Evolutionary conservation across 2,329 filamentous ascomycete genomes (phyloP).

Genomic region (Sordariomycetes sp.): DNA sequence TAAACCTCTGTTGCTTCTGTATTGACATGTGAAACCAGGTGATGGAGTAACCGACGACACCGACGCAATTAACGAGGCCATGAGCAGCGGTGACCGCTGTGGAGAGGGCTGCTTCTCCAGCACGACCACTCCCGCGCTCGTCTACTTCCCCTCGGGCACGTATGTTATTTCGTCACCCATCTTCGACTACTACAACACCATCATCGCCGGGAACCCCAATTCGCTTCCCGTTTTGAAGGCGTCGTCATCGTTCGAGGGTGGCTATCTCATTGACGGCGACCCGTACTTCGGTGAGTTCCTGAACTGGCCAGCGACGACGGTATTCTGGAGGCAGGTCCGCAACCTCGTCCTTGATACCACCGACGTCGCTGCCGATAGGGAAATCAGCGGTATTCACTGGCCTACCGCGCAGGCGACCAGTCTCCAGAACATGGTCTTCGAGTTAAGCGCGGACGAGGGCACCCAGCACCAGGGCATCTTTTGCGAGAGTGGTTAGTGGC

Average conservation of each 20-base stretch:
- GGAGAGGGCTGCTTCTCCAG: conserved; percentile 70
- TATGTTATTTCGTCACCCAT: conserved; percentile 76
- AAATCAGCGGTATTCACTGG: conserved; percentile 63
- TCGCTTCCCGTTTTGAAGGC: conserved; percentile 39
- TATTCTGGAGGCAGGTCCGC: conserved; percentile 62
- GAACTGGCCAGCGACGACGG: too few relatives aligned
- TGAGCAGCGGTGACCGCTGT: conserved; percentile 67
- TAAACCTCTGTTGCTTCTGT: too few relatives aligned
- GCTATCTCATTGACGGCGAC: too few relatives aligned
- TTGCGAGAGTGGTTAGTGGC: too few relatives aligned
- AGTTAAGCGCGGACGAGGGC: too few relatives aligned
- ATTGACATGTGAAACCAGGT: conserved; percentile 23
- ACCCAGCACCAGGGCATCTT: too few relatives aligned
- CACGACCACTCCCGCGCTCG: conserved; percentile 70
- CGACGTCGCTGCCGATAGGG: conserved; percentile 41
- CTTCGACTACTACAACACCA: conserved; percentile 82
- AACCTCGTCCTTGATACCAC: conserved; percentile 72
- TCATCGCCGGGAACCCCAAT: conserved; percentile 68
- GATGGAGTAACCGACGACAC: conserved; percentile 68
- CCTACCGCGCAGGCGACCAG: too few relatives aligned
- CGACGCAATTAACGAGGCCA: conserved; percentile 71
- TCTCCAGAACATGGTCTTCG: too few relatives aligned
- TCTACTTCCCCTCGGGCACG: conserved; percentile 84
- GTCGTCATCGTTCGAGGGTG: conserved; percentile 17
- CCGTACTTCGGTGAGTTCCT: too few relatives aligned